phyloP scores from a whole-genome alignment of 1,284 basidiomycete species.

The Cryptococcus sp. region DNA sequence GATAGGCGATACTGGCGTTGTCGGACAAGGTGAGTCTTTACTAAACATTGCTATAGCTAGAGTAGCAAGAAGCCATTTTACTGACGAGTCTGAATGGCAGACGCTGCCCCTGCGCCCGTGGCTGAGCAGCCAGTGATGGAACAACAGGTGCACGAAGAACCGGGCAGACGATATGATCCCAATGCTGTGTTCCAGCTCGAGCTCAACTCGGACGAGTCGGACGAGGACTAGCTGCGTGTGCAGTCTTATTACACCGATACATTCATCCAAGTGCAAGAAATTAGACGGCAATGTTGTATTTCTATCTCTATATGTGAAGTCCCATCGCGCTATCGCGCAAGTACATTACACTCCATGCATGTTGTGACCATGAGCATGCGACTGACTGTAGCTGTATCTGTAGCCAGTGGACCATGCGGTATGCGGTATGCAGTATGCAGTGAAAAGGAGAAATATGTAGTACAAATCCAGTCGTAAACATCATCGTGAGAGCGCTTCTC shows the following conservation, averaged over 20 bases:
- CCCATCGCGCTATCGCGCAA: background rate
- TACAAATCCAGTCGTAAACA: slow-evolving; percentile 6
- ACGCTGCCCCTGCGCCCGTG: background rate
- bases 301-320: too few species aligned
- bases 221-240: slow-evolving; percentile 19
- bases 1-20: slow-evolving; percentile 37
- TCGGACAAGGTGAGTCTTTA: slow-evolving; percentile 35
- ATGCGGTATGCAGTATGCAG: too few species aligned
- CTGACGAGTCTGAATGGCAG: background rate
- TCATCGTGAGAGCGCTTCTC: background rate
- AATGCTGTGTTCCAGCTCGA: slow-evolving; percentile 44
- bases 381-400: too few species aligned
- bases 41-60: background rate
- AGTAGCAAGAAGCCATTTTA: background rate
- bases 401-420: too few species aligned
- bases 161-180: slow-evolving; percentile 38
- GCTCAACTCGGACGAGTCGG: slow-evolving; percentile 42
- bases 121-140: background rate
- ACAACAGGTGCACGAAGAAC: slow-evolving; percentile 28
- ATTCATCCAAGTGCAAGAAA: too few species aligned
- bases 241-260: too few species aligned
- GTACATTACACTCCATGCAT: slow-evolving; percentile 8
- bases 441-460: too few species aligned
- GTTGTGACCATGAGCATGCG: slow-evolving; percentile 4
- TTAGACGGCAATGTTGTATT: too few species aligned